phyloP scores from a whole-genome alignment of 169 alveolate species.

The Plasmodium vivax region DNA sequence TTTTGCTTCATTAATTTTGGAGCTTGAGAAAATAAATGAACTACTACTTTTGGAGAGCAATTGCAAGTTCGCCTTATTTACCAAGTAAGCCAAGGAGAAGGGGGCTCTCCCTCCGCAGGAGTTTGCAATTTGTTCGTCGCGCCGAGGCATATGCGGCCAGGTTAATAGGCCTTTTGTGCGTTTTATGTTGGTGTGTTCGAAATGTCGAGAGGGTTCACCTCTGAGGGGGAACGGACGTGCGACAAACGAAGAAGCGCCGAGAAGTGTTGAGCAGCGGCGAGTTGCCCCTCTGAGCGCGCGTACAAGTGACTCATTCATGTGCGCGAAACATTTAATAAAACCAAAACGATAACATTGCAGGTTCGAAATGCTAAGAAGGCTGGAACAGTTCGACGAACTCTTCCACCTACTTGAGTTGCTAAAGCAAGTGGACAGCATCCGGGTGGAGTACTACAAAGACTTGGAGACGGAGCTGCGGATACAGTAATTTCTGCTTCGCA shows the following conservation, averaged over 20 bases:
- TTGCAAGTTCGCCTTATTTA: conserved; percentile 58
- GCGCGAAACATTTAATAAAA: neutral
- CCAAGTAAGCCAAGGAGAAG: conserved; percentile 17
- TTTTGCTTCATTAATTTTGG: conserved; percentile 20
- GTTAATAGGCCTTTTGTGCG: neutral
- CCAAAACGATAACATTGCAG: conserved; percentile 8
- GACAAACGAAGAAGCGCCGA: neutral
- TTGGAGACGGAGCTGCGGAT: conserved; percentile 42
- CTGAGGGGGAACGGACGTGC: neutral
- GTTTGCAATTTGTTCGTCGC: neutral
- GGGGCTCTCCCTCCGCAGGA: neutral
- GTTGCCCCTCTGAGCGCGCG: neutral
- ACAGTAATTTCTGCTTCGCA: conserved; percentile 9
- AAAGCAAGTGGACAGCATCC: conserved; percentile 34
- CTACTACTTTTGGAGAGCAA: conserved; percentile 25
- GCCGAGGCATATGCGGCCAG: neutral
- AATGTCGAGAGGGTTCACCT: neutral
- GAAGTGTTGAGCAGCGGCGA: neutral
- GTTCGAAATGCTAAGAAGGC: conserved; percentile 50
- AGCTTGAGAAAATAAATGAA: conserved; percentile 59
- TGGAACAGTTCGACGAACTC: conserved; percentile 38
- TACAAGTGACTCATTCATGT: neutral
- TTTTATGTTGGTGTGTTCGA: neutral
- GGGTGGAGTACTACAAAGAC: conserved; percentile 39
- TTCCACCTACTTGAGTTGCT: conserved; percentile 29